These are phyloP conservation scores for Suhomyces prunicola DNA, from an alignment of 805 yeast genomes.

Conservation along the genomic window DNA sequence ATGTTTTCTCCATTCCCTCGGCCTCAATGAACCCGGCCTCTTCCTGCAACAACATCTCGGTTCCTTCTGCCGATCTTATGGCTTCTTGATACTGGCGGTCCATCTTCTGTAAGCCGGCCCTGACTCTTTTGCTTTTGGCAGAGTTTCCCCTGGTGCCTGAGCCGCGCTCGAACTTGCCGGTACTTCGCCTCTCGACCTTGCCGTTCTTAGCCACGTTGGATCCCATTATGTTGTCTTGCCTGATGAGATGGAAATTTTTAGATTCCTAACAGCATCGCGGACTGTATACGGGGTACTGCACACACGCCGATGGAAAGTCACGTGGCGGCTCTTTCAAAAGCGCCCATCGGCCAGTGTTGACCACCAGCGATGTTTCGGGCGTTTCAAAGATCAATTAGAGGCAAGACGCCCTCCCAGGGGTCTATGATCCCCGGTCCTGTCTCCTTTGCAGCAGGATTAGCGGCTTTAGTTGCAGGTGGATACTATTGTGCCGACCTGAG, in stretches of 20 bases:
- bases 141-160: constrained; percentile 18
- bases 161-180: constrained; percentile 7
- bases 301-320: not conserved
- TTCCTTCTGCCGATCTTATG: constrained; percentile 75
- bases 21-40: constrained; percentile 85
- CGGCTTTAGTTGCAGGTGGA: constrained; percentile 38
- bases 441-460: constrained; percentile 13
- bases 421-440: constrained; percentile 21
- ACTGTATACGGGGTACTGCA: not conserved
- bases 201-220: not conserved
- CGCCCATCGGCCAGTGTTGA: not conserved
- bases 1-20: constrained; percentile 93
- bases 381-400: not conserved
- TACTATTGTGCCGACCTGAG: constrained; percentile 71
- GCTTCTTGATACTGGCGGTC: constrained; percentile 78
- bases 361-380: not conserved
- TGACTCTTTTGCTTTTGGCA: constrained; percentile 57
- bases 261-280: not conserved
- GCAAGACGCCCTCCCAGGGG: constrained; percentile 6
- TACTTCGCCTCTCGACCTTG: constrained; percentile 1
- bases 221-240: not conserved
- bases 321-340: not conserved
- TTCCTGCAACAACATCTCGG: constrained; percentile 83
- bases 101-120: constrained; percentile 60
- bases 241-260: not conserved